Percentiles rank a stretch among this genome's conserved stretches.
These are phyloP conservation scores for Tripterygium wilfordii DNA, from an alignment of 177 flowering plant species.

Conservation along the genomic window DNA sequence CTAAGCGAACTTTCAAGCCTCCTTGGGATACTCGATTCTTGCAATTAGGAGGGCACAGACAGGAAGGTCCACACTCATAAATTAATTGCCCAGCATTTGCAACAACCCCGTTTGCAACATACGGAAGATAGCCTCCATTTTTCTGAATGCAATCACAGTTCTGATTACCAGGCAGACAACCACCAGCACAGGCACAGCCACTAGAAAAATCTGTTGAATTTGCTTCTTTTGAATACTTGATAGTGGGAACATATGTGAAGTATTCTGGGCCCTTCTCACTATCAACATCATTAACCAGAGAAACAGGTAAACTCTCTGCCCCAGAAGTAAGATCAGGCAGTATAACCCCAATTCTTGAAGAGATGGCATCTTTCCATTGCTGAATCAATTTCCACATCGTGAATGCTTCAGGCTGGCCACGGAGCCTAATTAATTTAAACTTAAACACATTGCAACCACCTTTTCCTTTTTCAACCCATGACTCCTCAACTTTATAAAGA, in stretches of 20 bases:
- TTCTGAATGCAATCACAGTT: conserved; percentile 34
- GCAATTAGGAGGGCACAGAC: conserved; percentile 34
- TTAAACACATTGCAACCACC: conserved; percentile 42
- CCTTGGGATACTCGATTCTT: conserved; percentile 36
- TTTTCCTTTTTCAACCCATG: conserved; percentile 43
- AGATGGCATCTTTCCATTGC: conserved; percentile 35
- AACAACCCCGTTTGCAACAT: conserved; percentile 29
- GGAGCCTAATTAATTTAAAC: conserved; percentile 35
- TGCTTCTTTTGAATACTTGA: conserved; percentile 26
- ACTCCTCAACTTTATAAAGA: conserved; percentile 35
- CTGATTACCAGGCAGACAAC: conserved; percentile 27
- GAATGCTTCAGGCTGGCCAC: conserved; percentile 45
- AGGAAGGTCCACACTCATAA: conserved; percentile 45
- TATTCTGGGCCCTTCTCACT: conserved; percentile 41
- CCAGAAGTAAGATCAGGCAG: conserved; percentile 46
- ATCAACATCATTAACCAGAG: conserved; percentile 55
- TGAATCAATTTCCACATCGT: conserved; percentile 36
- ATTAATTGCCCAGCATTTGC: conserved; percentile 29
- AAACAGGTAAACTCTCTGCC: conserved; percentile 38
- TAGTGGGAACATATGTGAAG: conserved; percentile 32
- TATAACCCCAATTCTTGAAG: conserved; percentile 28
- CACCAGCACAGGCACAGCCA: conserved; percentile 32
- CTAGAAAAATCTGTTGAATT: conserved; percentile 14
- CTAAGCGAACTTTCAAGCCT: conserved; percentile 35
- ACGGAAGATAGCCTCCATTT: conserved; percentile 41